Evolutionary conservation across 495 filamentous ascomycete genomes (phyloP), one percentile per base, ranked within the genome.

Genomic region (Sporormia fimetaria): DNA sequence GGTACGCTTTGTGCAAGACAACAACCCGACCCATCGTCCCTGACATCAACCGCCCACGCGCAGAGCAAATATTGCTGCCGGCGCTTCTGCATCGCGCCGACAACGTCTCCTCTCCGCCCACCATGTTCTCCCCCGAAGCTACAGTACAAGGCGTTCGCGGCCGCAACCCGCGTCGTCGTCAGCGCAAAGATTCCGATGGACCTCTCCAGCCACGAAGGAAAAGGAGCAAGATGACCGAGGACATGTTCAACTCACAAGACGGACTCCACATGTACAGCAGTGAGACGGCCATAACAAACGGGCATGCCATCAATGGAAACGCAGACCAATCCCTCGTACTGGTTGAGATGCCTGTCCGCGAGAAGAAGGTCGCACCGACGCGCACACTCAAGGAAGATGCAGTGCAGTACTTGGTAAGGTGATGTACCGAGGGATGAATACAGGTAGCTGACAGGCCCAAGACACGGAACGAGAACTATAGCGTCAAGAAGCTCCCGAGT

Each of bases 381-480:
- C 40, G 62, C 32, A 25, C 40, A 21, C 16, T 42, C 9, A 57
- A 56, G 29, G 57, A 58, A n/a, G 60, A 65, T 45, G 42, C 51
- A 18, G 45, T 47, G 23, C 37, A 50, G n/a, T 38, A 49, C 29
- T 37, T 65, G 31, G 57, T 60, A 42, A 23, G 47, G 34, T 7
- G 3, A 22, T 36, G 3, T 9, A 1, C 5, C 32, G 4, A 28
- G 6, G 9, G 2, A 10, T 4, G n/a, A 23, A 4, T 2, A 6
- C 14, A 18, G 23, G 5, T 18, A 33, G 46, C 46, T 49, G 24
- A 49, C 38, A 6, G 10, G 3, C 12, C 16, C 16, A 11, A 94
- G 86, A 87, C 86, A 12, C 80, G 78, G 57, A 96, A 84, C 52
- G 78, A 81, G 55, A 83, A 80, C 40, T 95, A 90, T 54, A 76